These are phyloP conservation scores for Claviceps fusiformis DNA, from an alignment of 2,329 filamentous ascomycete species.

Conservation along the genomic window DNA sequence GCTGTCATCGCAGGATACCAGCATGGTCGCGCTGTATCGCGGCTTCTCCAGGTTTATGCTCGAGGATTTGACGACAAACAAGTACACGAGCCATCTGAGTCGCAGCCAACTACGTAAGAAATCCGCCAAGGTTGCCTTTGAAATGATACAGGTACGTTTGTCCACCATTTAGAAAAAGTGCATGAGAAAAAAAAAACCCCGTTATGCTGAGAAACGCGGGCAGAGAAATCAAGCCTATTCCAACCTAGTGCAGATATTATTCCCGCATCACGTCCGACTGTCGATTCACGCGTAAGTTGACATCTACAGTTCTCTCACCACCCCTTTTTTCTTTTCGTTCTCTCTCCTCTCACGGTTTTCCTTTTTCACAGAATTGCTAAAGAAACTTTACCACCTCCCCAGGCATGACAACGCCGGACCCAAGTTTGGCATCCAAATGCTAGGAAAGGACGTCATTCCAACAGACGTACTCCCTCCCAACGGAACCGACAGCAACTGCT, in stretches of 20 bases:
- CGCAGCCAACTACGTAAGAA: conserved; percentile 17
- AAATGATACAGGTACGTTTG: conserved; percentile 18
- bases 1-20: conserved; percentile 17
- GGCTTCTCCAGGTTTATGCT: conserved; percentile 47
- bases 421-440: conserved; percentile 27
- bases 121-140: conserved; percentile 17
- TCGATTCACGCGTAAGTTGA: conserved; percentile 30
- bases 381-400: background rate
- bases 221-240: conserved; percentile 33
- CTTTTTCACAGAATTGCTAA: background rate
- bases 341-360: background rate
- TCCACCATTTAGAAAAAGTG: too few relatives aligned
- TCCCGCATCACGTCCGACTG: conserved; percentile 30
- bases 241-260: conserved; percentile 30
- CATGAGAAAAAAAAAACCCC: background rate
- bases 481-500: conserved; percentile 7
- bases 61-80: conserved; percentile 17
- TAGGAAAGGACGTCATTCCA: conserved; percentile 19
- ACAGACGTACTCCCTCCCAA: conserved; percentile 19
- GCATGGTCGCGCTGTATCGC: conserved; percentile 37
- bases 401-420: conserved; percentile 25
- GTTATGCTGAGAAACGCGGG: background rate
- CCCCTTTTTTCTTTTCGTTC: background rate
- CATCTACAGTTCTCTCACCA: background rate
- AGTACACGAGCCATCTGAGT: conserved; percentile 12